Conservation (phyloP, 108 stramenopile species). For the Skeletonema grethae region DNA sequence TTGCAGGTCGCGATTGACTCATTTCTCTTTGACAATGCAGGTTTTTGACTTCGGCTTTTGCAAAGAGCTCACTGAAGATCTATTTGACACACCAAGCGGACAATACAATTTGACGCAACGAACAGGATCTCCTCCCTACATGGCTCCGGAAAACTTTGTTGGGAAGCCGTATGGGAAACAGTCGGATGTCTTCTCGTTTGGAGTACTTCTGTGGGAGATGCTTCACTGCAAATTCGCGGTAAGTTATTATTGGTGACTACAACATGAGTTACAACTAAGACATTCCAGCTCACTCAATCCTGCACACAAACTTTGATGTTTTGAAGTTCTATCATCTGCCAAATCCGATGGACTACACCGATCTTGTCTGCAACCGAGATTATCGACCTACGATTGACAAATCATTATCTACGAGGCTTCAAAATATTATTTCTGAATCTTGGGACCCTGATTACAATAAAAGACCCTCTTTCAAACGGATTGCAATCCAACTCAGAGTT, state of each 20-base stretch:
- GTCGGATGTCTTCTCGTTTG: slow-evolving; percentile 48
- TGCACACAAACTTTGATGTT: not conserved
- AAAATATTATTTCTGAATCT: slow-evolving; percentile 36
- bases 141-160: slow-evolving; percentile 26
- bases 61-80: slow-evolving; percentile 31
- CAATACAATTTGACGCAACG: slow-evolving; percentile 37
- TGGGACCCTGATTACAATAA: slow-evolving; percentile 44
- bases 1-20: not conserved
- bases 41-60: slow-evolving; percentile 51
- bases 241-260: not conserved
- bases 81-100: slow-evolving; percentile 29
- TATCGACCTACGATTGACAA: slow-evolving; percentile 31
- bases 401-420: slow-evolving; percentile 28
- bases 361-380: slow-evolving; percentile 21
- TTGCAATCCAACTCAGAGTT: slow-evolving; percentile 29
- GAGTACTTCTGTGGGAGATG: slow-evolving; percentile 54
- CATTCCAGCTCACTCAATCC: not conserved
- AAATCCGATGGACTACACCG: slow-evolving; percentile 17
- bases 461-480: slow-evolving; percentile 37
- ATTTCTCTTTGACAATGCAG: slow-evolving; percentile 10
- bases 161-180: slow-evolving; percentile 41
- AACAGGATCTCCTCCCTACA: slow-evolving; percentile 45
- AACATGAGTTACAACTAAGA: too few species aligned
- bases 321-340: slow-evolving; percentile 31
- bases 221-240: slow-evolving; percentile 44